Evolutionary conservation across 2,329 filamentous ascomycete genomes (phyloP).

Genomic region (Fusarium acutatum): DNA sequence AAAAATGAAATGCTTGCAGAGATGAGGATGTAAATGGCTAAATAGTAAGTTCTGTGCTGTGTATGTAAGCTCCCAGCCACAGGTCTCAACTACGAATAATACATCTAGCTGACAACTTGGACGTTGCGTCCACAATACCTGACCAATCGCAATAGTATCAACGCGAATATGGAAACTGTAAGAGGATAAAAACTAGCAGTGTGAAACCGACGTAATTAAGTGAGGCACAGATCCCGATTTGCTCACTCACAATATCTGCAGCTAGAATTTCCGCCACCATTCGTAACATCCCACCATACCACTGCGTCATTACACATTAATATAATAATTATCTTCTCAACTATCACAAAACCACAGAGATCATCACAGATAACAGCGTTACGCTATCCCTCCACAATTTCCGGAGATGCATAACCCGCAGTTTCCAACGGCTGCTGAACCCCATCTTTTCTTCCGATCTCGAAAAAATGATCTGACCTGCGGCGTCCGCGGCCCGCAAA

Average conservation of each 20-base stretch:
- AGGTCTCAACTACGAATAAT: too few species aligned
- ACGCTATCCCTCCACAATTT: accelerated
- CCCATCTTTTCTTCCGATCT: background rate
- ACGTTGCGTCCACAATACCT: too few species aligned
- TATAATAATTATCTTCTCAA: background rate
- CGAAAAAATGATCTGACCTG: background rate
- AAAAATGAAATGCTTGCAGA: too few species aligned
- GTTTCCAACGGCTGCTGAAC: too few species aligned
- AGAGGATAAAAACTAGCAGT: too few species aligned
- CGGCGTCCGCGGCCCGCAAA: background rate
- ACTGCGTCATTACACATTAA: accelerated
- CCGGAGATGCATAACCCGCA: background rate
- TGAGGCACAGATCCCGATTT: accelerated
- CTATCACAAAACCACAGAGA: accelerated
- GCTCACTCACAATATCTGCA: background rate
- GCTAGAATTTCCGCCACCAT: background rate
- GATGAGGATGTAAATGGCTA: too few species aligned
- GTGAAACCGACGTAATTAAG: too few species aligned
- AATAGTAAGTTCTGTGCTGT: too few species aligned
- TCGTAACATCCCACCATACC: background rate
- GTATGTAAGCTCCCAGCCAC: too few species aligned
- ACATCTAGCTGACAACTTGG: too few species aligned
- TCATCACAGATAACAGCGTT: background rate
- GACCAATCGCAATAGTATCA: too few species aligned
- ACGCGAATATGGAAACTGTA: too few species aligned